Conservation (phyloP, 495 filamentous ascomycete species). For the Baudoinia panamericana region DNA sequence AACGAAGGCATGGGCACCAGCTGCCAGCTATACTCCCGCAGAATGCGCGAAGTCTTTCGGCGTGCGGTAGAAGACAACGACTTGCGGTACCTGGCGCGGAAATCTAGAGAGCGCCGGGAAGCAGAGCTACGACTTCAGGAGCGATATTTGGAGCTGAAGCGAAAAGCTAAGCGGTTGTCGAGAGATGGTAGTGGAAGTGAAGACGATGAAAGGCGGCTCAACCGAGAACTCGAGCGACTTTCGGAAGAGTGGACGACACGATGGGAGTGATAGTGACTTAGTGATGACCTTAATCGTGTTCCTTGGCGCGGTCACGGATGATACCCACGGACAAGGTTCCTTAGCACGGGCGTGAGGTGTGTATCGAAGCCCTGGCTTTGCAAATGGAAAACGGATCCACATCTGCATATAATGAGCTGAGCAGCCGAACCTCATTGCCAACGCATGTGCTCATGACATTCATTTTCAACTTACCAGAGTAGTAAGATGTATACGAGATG, state of each 20-base stretch:
- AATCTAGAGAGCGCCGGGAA: constrained; percentile 47
- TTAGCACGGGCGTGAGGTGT: too few relatives aligned
- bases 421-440: too few relatives aligned
- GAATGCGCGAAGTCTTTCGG: constrained; percentile 55
- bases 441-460: too few relatives aligned
- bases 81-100: constrained; percentile 53
- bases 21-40: constrained; percentile 62
- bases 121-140: constrained; percentile 23
- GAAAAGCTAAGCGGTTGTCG: constrained; percentile 12
- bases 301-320: too few relatives aligned
- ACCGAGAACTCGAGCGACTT: constrained; percentile 14
- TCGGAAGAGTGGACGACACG: constrained; percentile 18
- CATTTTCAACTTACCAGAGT: too few relatives aligned
- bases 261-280: constrained; percentile 25
- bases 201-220: constrained; percentile 14
- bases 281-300: too few relatives aligned
- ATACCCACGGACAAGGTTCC: too few relatives aligned
- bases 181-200: constrained; percentile 1
- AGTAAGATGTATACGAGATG: too few relatives aligned
- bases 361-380: too few relatives aligned
- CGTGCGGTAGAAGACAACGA: constrained; percentile 48
- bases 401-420: too few relatives aligned
- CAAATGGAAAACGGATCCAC: too few relatives aligned
- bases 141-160: constrained; percentile 18
- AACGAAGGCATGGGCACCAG: constrained; percentile 38